Percentiles rank a stretch among this genome's conserved stretches.
phyloP scores from a whole-genome alignment of 495 filamentous ascomycete genomes.

The Articulospora tetracladia region DNA sequence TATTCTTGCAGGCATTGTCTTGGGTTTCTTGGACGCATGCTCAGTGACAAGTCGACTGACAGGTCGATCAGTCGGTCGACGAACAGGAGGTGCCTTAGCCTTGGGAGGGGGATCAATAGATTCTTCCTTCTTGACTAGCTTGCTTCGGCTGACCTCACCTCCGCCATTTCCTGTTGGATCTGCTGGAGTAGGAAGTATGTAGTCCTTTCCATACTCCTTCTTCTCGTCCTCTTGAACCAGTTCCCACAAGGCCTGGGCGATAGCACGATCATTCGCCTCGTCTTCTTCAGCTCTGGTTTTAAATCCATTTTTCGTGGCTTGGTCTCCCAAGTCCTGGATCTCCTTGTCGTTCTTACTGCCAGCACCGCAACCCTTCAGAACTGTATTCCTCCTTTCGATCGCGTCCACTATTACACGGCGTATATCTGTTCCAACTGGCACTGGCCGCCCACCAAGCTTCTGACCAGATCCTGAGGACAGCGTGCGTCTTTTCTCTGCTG shows the following conservation, averaged over 20 bases:
- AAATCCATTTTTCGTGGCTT: conserved; percentile 71
- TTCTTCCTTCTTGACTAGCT: conserved; percentile 6
- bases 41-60: conserved; percentile 28
- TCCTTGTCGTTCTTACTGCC: conserved; percentile 52
- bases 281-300: conserved; percentile 83
- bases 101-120: not conserved
- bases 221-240: conserved; percentile 77
- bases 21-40: conserved; percentile 23
- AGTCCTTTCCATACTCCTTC: conserved; percentile 61
- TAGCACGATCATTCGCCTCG: conserved; percentile 86
- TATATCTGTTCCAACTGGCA: conserved; percentile 64
- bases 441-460: conserved; percentile 63
- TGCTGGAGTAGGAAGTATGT: conserved; percentile 58
- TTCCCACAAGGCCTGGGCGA: conserved; percentile 82
- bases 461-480: conserved; percentile 63
- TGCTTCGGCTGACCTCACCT: conserved; percentile 12
- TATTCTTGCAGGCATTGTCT: conserved; percentile 18
- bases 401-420: conserved; percentile 72
- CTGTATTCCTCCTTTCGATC: conserved; percentile 61
- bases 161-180: conserved; percentile 55
- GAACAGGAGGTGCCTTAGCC: conserved; percentile 12
- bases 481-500: conserved; percentile 68
- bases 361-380: conserved; percentile 72
- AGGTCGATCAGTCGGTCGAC: conserved; percentile 17
- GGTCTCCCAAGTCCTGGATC: conserved; percentile 56